Base-by-base conservation (phyloP, 2,329 filamentous ascomycete genomes). In the Dendrostoma leiphaemia region DNA sequence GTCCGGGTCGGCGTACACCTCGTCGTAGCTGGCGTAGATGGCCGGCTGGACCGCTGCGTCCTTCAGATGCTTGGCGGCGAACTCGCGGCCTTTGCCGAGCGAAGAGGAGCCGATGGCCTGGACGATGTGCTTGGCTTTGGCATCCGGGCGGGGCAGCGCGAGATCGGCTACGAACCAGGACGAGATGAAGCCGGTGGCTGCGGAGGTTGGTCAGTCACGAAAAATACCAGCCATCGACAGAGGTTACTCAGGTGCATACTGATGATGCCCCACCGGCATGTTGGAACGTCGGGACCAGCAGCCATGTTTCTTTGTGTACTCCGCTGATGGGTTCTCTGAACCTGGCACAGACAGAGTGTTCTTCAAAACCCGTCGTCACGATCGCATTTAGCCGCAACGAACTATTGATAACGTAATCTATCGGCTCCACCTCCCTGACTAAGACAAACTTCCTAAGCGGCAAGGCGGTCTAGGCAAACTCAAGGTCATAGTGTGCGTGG, bases 1-100 rank as follows among this genome's bases (percentile, higher is more conserved):
- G 4, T 66, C 53, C 3, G 64, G 54, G 50, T 70, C 66, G 13
- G 57, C 58, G 50, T 66, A 68, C 43, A 70, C 62, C 21, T 65
- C 65, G 1, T 61, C 59, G 53, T 72, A 71, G n/a, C 60, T 60
- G 19, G 60, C 63, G 35, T 67, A 67, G n/a, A 56, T 40, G 6
- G 43, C 17, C 10, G 53, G 53, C 43, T 56, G 48, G 28, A 35
- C 15, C 3, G 48, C 31, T 2, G 53, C 37, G 0, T 43, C 32
- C 13, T 17, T 21, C 15, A 37, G 45, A 29, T 40, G 19, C 46
- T 54, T 49, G n/a, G 28, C 35, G n/a, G 45, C 29, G 26, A 54
- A 54, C 23, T 26, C 52, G 10, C 40, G 34, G 13, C 45, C 46
- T 34, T 54, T 54, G 5, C 40, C 38, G 35, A 54, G 45, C 7